Conservation (phyloP, 2,329 filamentous ascomycete genomes). For the Teratosphaeriaceae sp. region DNA sequence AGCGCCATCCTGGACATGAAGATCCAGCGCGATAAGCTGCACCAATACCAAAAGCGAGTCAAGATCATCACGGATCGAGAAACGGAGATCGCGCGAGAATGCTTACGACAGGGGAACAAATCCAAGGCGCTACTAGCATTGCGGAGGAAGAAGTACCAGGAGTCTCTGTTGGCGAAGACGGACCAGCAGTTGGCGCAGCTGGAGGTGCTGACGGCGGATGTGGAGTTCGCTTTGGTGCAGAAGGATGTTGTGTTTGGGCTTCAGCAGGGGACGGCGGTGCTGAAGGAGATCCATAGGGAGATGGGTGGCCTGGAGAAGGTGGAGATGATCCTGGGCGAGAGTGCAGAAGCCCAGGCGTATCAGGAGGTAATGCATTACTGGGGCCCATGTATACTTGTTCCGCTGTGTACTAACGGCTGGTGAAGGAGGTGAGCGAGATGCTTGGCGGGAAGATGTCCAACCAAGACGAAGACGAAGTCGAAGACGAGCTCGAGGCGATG, state of each 20-base stretch:
- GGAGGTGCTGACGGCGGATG: conserved; percentile 77
- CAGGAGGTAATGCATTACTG: conserved; percentile 58
- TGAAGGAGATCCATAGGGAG: conserved; percentile 87
- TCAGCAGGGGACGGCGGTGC: conserved; percentile 82
- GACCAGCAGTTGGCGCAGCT: conserved; percentile 91
- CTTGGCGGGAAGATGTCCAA: conserved; percentile 82
- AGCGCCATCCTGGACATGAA: conserved; percentile 98
- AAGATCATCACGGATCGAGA: conserved; percentile 79
- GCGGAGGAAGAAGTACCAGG: conserved; percentile 94
- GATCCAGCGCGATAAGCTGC: conserved; percentile 92
- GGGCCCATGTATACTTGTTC: not conserved
- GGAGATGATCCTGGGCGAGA: conserved; percentile 92
- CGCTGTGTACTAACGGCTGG: not conserved
- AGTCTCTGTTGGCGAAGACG: conserved; percentile 79
- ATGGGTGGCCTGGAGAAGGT: conserved; percentile 94
- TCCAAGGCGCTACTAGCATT: conserved; percentile 77
- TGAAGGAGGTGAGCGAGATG: conserved; percentile 85
- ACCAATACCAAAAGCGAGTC: conserved; percentile 91
- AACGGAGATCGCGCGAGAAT: conserved; percentile 76
- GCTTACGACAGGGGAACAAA: conserved; percentile 74
- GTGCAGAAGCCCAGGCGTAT: conserved; percentile 82
- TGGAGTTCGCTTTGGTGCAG: conserved; percentile 94
- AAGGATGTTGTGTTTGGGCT: conserved; percentile 93
- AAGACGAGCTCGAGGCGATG: conserved; percentile 83
- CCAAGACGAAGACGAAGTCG: conserved; percentile 95